Conservation (phyloP, 768 basidiomycete species). For the Hydnum rufescens region DNA sequence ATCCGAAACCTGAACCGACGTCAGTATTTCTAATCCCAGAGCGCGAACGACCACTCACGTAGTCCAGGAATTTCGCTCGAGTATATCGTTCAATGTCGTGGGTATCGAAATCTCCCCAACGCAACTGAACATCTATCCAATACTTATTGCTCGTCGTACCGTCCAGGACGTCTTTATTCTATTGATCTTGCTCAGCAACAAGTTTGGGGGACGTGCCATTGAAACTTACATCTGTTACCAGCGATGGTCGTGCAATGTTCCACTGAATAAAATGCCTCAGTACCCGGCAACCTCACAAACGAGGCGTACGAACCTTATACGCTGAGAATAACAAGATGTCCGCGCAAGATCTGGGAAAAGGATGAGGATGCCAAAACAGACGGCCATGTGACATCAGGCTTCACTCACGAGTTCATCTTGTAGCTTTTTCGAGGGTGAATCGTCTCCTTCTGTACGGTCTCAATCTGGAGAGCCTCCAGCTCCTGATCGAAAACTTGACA, state of each 20-base stretch:
- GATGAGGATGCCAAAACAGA: not conserved
- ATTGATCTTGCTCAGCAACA: constrained; percentile 3
- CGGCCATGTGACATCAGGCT: not conserved
- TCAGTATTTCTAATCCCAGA: constrained; percentile 2
- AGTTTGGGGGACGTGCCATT: no score
- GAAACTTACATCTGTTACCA: constrained; percentile 68
- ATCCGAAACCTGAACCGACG: constrained; percentile 48
- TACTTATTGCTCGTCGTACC: constrained; percentile 98
- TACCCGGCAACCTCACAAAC: not conserved
- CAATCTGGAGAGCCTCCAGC: constrained; percentile 91
- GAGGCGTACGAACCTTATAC: constrained; percentile 37
- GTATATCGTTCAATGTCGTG: constrained; percentile 99
- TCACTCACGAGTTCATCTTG: constrained; percentile 86
- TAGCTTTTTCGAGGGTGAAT: constrained; percentile 99
- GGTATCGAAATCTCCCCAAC: constrained; percentile 98
- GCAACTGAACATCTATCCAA: constrained; percentile 90
- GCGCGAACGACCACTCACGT: constrained; percentile 29
- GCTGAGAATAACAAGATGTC: constrained; percentile 95
- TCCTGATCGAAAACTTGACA: constrained; percentile 99
- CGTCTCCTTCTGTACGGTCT: constrained; percentile 98
- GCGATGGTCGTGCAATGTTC: constrained; percentile 92
- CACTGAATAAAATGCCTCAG: constrained; percentile 37
- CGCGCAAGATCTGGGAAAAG: constrained; percentile 46
- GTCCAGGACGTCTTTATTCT: constrained; percentile 88
- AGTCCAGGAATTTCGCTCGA: constrained; percentile 97